Conservation (phyloP, 805 yeast genomes). For the Hanseniaspora occidentalis region DNA sequence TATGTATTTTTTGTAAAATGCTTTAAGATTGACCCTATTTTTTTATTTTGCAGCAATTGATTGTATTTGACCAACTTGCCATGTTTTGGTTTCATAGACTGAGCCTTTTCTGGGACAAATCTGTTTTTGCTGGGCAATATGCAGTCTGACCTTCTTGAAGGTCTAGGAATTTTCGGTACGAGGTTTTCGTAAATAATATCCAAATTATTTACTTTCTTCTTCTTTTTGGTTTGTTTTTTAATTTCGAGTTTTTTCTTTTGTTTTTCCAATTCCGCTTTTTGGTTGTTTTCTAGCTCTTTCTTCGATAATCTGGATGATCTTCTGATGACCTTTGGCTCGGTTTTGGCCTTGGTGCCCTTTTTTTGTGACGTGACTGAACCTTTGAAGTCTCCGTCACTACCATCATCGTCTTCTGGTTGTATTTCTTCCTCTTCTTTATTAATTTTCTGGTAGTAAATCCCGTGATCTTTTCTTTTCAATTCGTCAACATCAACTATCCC, state of each 20-base stretch:
- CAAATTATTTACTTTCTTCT: conserved; percentile 8
- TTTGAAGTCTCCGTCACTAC: background rate
- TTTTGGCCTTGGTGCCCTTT: background rate
- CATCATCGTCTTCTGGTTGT: conserved; percentile 3
- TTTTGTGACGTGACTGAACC: background rate
- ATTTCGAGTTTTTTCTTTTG: background rate
- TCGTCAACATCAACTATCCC: conserved; percentile 21
- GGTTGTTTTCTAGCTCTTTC: conserved; percentile 5
- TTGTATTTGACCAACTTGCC: conserved; percentile 17
- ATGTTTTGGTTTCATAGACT: conserved; percentile 20
- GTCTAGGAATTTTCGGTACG: conserved; percentile 18
- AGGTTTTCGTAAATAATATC: conserved; percentile 19
- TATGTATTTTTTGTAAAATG: conserved; percentile 2
- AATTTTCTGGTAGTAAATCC: conserved; percentile 16
- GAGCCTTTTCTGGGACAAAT: conserved; percentile 23
- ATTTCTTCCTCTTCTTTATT: conserved; percentile 7
- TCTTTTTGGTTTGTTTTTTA: conserved; percentile 4
- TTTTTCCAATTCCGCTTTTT: background rate
- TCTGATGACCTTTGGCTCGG: conserved; percentile 9
- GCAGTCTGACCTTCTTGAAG: conserved; percentile 26
- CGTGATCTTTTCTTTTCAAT: conserved; percentile 17
- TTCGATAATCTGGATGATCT: conserved; percentile 17
- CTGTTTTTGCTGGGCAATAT: conserved; percentile 19
- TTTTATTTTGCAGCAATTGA: conserved; percentile 15
- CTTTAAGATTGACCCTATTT: conserved; percentile 6